Evolutionary conservation across 768 basidiomycete species (phyloP).

Genomic region (Lactarius quietus): DNA sequence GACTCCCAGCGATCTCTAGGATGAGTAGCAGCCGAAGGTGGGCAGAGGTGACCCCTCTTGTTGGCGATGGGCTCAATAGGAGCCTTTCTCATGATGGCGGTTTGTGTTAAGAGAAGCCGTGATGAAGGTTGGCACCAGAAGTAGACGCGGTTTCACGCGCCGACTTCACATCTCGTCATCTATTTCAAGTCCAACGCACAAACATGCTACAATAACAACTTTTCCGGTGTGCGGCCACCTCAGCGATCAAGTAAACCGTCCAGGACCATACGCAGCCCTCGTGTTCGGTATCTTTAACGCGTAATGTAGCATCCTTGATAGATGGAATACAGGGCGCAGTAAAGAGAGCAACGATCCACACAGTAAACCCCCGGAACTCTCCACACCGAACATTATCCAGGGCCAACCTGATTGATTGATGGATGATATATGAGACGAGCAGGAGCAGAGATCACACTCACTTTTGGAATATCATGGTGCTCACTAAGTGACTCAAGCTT

Average conservation of each 20-base stretch:
- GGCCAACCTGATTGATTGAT: conserved; percentile 65
- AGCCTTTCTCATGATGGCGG: conserved; percentile 36
- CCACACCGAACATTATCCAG: conserved; percentile 56
- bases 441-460: conserved; percentile 31
- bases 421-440: conserved; percentile 13
- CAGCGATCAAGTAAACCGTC: conserved; percentile 1
- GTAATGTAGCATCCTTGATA: not conserved
- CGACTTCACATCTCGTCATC: conserved; percentile 31
- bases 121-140: conserved; percentile 27
- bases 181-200: conserved; percentile 33
- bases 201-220: conserved; percentile 33
- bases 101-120: conserved; percentile 23
- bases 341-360: not conserved
- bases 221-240: conserved; percentile 18
- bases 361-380: conserved; percentile 13
- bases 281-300: not conserved
- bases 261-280: conserved; percentile 1
- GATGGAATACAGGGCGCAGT: not conserved
- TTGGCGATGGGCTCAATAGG: conserved; percentile 33
- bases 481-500: conserved; percentile 86
- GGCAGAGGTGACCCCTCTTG: conserved; percentile 52
- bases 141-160: conserved; percentile 29
- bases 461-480: conserved; percentile 95
- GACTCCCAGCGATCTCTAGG: conserved; percentile 85
- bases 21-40: conserved; percentile 61